These are phyloP conservation scores for Syzygium malaccense DNA, from an alignment of 441 rosid species.

Conservation along the genomic window DNA sequence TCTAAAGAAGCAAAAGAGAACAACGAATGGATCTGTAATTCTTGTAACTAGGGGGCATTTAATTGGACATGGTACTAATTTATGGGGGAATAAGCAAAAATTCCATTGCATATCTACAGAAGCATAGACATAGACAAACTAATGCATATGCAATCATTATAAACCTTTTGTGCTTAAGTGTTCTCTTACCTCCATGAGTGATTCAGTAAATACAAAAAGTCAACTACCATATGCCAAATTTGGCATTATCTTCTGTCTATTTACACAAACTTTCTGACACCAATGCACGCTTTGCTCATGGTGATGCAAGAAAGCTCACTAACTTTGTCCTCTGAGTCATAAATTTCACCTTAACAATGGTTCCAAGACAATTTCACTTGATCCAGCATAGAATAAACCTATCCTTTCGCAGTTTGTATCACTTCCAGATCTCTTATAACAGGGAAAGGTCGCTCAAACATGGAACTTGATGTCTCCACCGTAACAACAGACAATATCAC, in stretches of 20 bases:
- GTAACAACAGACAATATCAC: neutral
- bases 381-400: neutral
- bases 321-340: neutral
- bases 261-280: neutral
- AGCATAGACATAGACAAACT: neutral
- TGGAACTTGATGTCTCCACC: neutral
- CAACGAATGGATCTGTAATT: neutral
- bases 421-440: neutral
- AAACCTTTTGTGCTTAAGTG: neutral
- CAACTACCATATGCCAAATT: neutral
- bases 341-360: neutral
- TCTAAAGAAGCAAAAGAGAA: neutral
- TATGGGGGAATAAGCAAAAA: neutral
- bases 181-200: neutral
- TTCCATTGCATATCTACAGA: neutral
- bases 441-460: neutral
- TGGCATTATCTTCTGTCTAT: neutral
- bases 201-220: neutral
- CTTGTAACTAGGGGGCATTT: neutral
- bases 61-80: neutral
- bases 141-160: neutral
- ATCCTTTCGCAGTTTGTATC: neutral
- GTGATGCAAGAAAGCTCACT: neutral
- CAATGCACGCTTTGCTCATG: neutral
- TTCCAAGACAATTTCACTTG: neutral